A percentile compares a stretch with the other conserved stretches of the same genome.
phyloP scores from a whole-genome alignment of 768 basidiomycete genomes.

The Suillus lakei region DNA sequence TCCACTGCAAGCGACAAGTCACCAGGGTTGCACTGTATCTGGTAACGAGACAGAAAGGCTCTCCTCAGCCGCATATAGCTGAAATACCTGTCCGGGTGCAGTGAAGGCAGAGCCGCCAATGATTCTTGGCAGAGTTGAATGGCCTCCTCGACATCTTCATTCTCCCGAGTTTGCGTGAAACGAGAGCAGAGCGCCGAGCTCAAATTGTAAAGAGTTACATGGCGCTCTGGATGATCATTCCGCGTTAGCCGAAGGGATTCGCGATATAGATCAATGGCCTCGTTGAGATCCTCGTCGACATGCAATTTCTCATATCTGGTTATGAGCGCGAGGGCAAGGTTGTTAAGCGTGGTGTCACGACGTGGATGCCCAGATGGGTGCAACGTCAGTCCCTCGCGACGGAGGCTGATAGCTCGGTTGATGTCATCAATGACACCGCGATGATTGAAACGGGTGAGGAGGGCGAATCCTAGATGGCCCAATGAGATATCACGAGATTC shows the following conservation, averaged over 20 bases:
- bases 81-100: not conserved
- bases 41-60: slow-evolving; percentile 33
- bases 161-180: slow-evolving; percentile 10
- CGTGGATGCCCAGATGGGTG: slow-evolving; percentile 10
- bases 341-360: slow-evolving; percentile 12
- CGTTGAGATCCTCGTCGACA: slow-evolving; percentile 20
- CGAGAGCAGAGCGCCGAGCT: slow-evolving; percentile 21
- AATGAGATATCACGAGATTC: slow-evolving; percentile 12
- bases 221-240: slow-evolving; percentile 15
- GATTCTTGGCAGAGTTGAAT: slow-evolving; percentile 11
- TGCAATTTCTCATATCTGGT: slow-evolving; percentile 13
- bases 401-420: slow-evolving; percentile 13
- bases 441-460: slow-evolving; percentile 18
- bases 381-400: slow-evolving; percentile 11
- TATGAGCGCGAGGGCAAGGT: slow-evolving; percentile 18
- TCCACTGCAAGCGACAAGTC: slow-evolving; percentile 19
- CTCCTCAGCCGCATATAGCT: not conserved
- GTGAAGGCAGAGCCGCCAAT: not conserved
- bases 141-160: slow-evolving; percentile 29
- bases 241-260: slow-evolving; percentile 13
- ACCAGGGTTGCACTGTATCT: slow-evolving; percentile 14
- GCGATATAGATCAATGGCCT: slow-evolving; percentile 18
- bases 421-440: slow-evolving; percentile 19
- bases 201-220: slow-evolving; percentile 9
- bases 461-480: slow-evolving; percentile 20